Base-by-base conservation (phyloP, 306 rosid genomes). In the Trichosanthes cucumerina region DNA sequence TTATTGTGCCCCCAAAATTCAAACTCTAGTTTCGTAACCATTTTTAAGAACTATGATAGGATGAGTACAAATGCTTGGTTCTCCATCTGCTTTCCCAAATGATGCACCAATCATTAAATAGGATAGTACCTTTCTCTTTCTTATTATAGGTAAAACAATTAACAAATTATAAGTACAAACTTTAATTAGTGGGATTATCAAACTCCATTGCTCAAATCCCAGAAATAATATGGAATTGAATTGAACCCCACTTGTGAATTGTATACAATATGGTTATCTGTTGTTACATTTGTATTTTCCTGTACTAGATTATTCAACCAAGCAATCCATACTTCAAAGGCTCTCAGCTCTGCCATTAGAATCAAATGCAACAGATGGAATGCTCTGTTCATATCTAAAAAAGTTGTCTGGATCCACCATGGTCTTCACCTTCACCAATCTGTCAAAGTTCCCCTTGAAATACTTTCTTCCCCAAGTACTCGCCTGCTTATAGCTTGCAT, bases 391-490 rank as follows among this genome's bases (percentile, higher is more conserved):
- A 81, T 89, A 84, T 59, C 85, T 87, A 56, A 87, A 90, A 60
- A 92, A 87, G 80, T 92, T 90, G 41, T 38, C 76, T 2, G 93
- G 93, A 88, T 92, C 97, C 4, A 87, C 89, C 81, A 1, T 70
- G 11, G 82, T 84, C 85, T 88, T 92, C 19, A 92, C 83, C 77
- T 85, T 47, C n/a, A 88, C 90, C 83, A 92, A 69, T 59, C 90
- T 83, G 13, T 87, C 90, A 41, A 90, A 92, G 79, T 90, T 92
- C 39, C 85, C 80, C 28, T 90, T 90, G 44, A 92, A 92, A 68
- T 88, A 92, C 89, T 92, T 88, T 3, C 12, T 58, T 39, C 91
- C 97, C 97, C 94, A 92, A 68, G 63, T 56, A 28, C 92, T 88
- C 38, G 91, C 97, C 57, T 82, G 85, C 43, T 26, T 62, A 58